Base-by-base conservation (phyloP, 1,284 basidiomycete genomes). In the Fistulina hepatica region DNA sequence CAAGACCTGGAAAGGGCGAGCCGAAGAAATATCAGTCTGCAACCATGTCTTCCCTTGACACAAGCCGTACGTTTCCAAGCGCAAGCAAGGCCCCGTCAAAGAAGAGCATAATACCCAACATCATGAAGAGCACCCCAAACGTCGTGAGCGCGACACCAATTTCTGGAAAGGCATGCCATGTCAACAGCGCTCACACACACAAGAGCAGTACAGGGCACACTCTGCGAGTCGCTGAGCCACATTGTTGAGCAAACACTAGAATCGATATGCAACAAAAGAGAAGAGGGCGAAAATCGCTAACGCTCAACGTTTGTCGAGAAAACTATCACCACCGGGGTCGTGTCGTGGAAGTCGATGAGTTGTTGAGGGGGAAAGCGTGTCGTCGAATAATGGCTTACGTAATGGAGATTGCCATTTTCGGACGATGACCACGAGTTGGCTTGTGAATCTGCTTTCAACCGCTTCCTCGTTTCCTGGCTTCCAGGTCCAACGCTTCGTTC, bases 11-110 rank as follows among this genome's bases (percentile, higher is more conserved):
- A 10, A 23, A 4, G 32, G 42, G 26, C 42, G 28, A 39, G 38
- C 35, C 20, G 23, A 2, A 36, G 20, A 26, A 41, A 7, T 11
- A 16, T 20, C n/a, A 35, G 38, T 31, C n/a, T n/a, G n/a, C n/a
- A n/a, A n/a, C n/a, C n/a, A n/a, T n/a, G n/a, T n/a, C n/a, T n/a
- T n/a, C n/a, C n/a, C n/a, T n/a, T 34, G 35, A 16, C 23, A 40
- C 8, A 32, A 36, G 17, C 59, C 73, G 50, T 58, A 92, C 90
- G 57, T 99, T 98, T 52, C 94, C 95, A 11, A 98, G 76, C 15
- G 95, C 95, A 28, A 98, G 73, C 8, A 98, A 69, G n/a, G 93
- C 86, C 34, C 89, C 90, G 62, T 99, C 95, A 48, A 99, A 98
- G 68, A 99, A 85, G 44, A 98, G 75, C 64, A 98, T 72, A 37